Evolutionary conservation across 202 grass and related monocot genomes (phyloP).

Genomic region (Panicum hallii): DNA sequence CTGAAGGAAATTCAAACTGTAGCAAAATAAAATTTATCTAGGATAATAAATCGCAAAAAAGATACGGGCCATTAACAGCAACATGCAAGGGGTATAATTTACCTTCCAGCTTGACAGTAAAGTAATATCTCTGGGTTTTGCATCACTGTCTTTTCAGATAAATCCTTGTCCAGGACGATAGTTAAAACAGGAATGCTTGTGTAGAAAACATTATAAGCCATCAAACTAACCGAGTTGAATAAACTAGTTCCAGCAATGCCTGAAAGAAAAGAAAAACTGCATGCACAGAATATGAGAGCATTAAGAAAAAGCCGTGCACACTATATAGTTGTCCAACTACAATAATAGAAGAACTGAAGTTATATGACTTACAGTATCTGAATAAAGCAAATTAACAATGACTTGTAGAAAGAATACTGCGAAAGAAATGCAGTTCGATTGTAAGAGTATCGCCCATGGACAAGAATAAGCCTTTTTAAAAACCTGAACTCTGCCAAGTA

Average conservation of each 20-base stretch:
- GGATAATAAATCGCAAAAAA: slow-evolving; percentile 21
- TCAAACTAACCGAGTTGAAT: slow-evolving; percentile 97
- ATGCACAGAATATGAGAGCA: slow-evolving; percentile 45
- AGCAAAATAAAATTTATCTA: neutral
- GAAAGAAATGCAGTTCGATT: slow-evolving; percentile 96
- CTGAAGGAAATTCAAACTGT: slow-evolving; percentile 33
- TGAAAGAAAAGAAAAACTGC: slow-evolving; percentile 98
- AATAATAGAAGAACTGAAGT: slow-evolving; percentile 6
- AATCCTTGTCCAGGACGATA: slow-evolving; percentile 87
- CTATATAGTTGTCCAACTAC: slow-evolving; percentile 11
- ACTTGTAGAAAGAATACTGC: slow-evolving; percentile 99
- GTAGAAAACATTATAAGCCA: slow-evolving; percentile 99
- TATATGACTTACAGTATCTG: slow-evolving; percentile 91
- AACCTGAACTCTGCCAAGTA: slow-evolving; percentile 86
- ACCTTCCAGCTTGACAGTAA: slow-evolving; percentile 98
- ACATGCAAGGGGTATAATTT: slow-evolving; percentile 31
- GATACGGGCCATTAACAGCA: neutral
- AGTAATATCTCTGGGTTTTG: slow-evolving; percentile 93
- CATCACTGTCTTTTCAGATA: slow-evolving; percentile 91
- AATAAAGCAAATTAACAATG: slow-evolving; percentile 97
- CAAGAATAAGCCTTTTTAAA: slow-evolving; percentile 93
- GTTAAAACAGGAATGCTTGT: slow-evolving; percentile 97
- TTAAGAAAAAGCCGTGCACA: slow-evolving; percentile 37
- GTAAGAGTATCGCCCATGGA: slow-evolving; percentile 98
- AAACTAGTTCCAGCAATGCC: slow-evolving; percentile 95